Conservation (phyloP, 2,329 filamentous ascomycete species). For the Ophiobolus disseminans region DNA sequence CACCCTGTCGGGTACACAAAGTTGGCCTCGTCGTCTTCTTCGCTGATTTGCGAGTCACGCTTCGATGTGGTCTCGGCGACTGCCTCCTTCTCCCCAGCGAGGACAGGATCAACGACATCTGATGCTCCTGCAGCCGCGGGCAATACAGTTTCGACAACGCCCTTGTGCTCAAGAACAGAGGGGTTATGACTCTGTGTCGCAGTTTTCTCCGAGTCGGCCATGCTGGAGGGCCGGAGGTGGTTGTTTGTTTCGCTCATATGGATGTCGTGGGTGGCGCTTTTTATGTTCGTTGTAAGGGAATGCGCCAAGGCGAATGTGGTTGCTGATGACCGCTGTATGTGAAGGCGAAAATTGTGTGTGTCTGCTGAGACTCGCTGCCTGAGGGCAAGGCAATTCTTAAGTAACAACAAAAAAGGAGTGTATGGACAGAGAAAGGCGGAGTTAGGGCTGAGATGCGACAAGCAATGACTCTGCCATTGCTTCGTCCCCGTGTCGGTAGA, state of each 20-base stretch:
- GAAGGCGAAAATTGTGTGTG: neutral
- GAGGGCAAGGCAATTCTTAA: constrained; percentile 20
- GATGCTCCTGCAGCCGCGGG: constrained; percentile 31
- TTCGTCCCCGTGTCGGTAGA: constrained; percentile 9
- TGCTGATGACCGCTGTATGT: neutral
- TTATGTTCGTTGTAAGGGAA: neutral
- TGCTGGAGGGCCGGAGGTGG: constrained; percentile 36
- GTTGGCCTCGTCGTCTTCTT: constrained; percentile 33
- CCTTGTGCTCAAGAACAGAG: constrained; percentile 37
- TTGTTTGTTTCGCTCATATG: constrained; percentile 35
- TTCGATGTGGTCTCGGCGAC: constrained; percentile 23
- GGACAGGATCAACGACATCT: constrained; percentile 18
- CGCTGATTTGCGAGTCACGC: constrained; percentile 25
- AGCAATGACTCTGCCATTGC: constrained; percentile 11
- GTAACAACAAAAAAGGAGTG: constrained; percentile 14
- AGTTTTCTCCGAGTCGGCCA: constrained; percentile 44
- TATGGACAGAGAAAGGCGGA: constrained; percentile 11
- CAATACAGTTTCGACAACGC: constrained; percentile 27
- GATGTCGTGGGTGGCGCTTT: constrained; percentile 2
- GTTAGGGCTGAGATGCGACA: constrained; percentile 13
- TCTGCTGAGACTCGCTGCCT: constrained; percentile 7
- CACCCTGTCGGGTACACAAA: constrained; percentile 47
- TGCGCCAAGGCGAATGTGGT: constrained; percentile 8
- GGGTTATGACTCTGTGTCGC: constrained; percentile 35
- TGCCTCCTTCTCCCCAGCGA: constrained; percentile 12